phyloP scores from a whole-genome alignment of 2,329 filamentous ascomycete genomes.

The Alternaria sp. region DNA sequence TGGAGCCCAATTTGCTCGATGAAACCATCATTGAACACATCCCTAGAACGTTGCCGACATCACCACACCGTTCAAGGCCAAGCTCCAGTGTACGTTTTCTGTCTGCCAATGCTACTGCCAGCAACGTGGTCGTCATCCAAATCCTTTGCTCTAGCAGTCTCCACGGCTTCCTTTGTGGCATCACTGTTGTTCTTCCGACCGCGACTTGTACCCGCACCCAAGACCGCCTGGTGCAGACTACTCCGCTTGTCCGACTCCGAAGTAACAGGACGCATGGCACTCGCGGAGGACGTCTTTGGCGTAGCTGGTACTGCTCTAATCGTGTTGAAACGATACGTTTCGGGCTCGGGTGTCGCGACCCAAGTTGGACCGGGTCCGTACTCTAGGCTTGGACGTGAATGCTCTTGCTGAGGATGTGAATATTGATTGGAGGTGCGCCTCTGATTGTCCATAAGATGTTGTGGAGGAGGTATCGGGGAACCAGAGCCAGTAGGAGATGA shows the following conservation, averaged over 20 bases:
- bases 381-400: neutral
- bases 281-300: neutral
- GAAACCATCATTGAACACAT: neutral
- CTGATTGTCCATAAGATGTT: neutral
- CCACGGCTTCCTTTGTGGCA: neutral
- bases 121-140: neutral
- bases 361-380: conserved; percentile 3
- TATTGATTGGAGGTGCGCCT: neutral
- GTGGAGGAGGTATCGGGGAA: neutral
- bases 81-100: neutral
- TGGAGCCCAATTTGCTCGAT: neutral
- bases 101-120: neutral
- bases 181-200: neutral
- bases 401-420: neutral
- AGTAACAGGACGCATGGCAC: neutral
- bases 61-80: neutral
- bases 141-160: neutral
- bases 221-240: neutral
- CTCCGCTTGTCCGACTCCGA: neutral
- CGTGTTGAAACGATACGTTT: neutral
- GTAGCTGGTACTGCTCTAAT: neutral
- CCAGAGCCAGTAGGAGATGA: neutral
- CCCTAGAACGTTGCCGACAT: neutral
- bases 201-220: neutral
- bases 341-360: neutral